These are phyloP conservation scores for Fremontodendron californicum DNA, from an alignment of 345 rosid species.

Conservation along the genomic window DNA sequence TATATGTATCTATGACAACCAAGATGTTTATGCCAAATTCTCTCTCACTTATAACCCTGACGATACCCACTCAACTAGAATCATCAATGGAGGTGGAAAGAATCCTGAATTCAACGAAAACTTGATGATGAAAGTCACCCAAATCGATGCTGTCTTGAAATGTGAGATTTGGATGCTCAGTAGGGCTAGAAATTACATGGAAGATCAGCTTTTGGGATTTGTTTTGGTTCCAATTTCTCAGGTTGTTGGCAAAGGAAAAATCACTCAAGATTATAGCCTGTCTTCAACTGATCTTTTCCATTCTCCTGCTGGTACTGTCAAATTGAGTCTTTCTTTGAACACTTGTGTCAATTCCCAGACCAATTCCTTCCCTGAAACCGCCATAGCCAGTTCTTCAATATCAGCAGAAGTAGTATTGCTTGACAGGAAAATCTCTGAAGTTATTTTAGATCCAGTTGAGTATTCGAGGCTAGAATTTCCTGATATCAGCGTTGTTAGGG, in stretches of 20 bases:
- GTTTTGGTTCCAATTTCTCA: constrained; percentile 67
- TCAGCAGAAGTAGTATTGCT: constrained; percentile 81
- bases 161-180: constrained; percentile 98
- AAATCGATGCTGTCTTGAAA: constrained; percentile 72
- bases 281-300: constrained; percentile 94
- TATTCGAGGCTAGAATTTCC: constrained; percentile 90
- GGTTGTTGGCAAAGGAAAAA: constrained; percentile 60
- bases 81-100: constrained; percentile 77
- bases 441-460: constrained; percentile 47
- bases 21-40: constrained; percentile 91
- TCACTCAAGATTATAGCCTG: constrained; percentile 63
- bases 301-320: constrained; percentile 87
- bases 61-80: constrained; percentile 64
- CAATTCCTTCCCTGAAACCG: constrained; percentile 6
- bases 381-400: constrained; percentile 46
- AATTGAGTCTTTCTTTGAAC: constrained; percentile 53
- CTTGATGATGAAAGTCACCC: constrained; percentile 47
- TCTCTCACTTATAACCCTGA: constrained; percentile 89
- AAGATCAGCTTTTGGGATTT: constrained; percentile 92
- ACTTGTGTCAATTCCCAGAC: constrained; percentile 27
- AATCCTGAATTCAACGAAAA: constrained; percentile 81
- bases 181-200: constrained; percentile 73
- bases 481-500: constrained; percentile 52
- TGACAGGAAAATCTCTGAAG: constrained; percentile 52
- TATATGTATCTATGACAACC: constrained; percentile 94